These are phyloP conservation scores for Zoysia matrella DNA, from an alignment of 202 grass and related monocot genomes.

Conservation along the genomic window DNA sequence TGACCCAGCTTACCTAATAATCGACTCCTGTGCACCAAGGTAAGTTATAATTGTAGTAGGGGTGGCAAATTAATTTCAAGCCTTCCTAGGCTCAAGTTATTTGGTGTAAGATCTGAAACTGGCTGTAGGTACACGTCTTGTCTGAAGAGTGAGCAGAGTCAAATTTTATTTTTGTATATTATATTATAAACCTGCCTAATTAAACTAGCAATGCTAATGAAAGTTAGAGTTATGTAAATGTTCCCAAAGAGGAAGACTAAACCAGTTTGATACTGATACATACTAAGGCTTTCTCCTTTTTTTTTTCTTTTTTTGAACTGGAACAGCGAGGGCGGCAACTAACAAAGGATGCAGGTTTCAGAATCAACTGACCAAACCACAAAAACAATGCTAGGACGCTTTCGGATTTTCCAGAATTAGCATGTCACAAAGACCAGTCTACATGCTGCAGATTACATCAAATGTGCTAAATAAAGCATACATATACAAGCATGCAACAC, in stretches of 20 bases:
- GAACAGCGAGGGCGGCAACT: background rate
- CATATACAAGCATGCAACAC: background rate
- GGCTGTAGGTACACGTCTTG: background rate
- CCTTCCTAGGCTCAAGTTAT: background rate
- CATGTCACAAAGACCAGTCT: constrained; percentile 11
- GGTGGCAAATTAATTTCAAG: background rate
- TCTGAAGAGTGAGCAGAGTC: background rate
- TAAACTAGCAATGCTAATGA: background rate
- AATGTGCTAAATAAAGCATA: constrained; percentile 31
- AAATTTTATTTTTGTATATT: background rate
- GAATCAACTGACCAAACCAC: background rate
- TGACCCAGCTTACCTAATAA: background rate
- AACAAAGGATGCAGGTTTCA: background rate
- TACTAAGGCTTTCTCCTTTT: background rate
- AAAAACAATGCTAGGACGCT: background rate
- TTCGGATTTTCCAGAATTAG: constrained; percentile 35
- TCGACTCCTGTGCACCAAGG: background rate
- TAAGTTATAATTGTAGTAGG: background rate
- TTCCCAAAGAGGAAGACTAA: background rate
- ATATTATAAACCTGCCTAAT: background rate
- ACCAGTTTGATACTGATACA: background rate
- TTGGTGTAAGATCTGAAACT: background rate
- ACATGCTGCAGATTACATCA: background rate
- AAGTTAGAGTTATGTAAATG: background rate
- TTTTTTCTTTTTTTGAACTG: no score